Evolutionary conservation across 1,284 basidiomycete genomes (phyloP), one percentile per base, ranked within the genome.

Genomic region (Cerrena zonata): DNA sequence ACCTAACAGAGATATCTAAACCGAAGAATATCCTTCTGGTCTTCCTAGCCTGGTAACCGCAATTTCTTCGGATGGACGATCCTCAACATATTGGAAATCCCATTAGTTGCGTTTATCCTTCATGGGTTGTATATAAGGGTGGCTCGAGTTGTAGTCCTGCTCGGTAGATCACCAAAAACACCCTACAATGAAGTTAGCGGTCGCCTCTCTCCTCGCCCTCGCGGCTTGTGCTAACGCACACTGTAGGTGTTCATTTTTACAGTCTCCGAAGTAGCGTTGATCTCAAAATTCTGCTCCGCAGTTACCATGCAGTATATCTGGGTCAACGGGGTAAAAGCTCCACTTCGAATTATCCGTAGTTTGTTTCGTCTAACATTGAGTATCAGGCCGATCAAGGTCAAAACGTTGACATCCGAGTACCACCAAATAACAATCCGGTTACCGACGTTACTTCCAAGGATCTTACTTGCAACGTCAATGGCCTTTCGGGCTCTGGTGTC

Each of bases 301-400:
- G 72, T 76, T 58, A 78, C 76, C 13, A 66, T 77, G 69, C 76
- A 78, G 53, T 78, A 76, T 56, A 62, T 77, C 51, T 78, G 75
- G 75, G 58, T 66, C 51, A 73, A 76, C 55, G 74, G 73, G 18
- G 53, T 46, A 25, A 2, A 39, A 41, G n/a, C 12, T 13, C 24
- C 5, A 5, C 36, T 27, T 10, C 18, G 18, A 7, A 22, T 50
- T 19, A 21, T 30, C 26, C 18, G 47, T 21, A 19, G 25, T 15
- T 25, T 19, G 10, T n/a, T n/a, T n/a, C 19, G 27, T 38, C 34
- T 3, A n/a, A 44, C 18, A 26, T 4, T 37, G 19, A 24, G 10
- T 22, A 48, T 2, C 51, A 73, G 70, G 66, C 61, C 26, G 76
- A 78, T 57, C 60, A 76, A 57, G 76, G 76, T 2, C 61, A 64